Conservation (phyloP, 331 rosid genomes). For the Malus hybrid region DNA sequence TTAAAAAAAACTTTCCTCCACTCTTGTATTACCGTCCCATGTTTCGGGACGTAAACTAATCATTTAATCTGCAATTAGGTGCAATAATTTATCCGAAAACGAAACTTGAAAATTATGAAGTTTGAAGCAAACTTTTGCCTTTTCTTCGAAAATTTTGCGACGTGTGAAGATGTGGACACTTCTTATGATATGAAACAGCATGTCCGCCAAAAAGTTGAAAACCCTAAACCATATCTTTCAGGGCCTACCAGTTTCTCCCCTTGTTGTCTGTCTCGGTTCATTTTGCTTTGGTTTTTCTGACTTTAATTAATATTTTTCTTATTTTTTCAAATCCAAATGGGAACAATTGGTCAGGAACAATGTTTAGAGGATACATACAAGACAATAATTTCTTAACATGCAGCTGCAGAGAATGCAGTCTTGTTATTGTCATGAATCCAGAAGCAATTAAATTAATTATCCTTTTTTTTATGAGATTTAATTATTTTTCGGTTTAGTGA, state of each 20-base stretch:
- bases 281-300: neutral
- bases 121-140: neutral
- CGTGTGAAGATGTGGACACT: slow-evolving; percentile 32
- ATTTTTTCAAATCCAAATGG: neutral
- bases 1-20: no score
- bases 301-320: neutral
- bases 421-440: neutral
- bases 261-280: neutral
- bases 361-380: neutral
- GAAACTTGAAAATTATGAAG: neutral
- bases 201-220: slow-evolving; percentile 15
- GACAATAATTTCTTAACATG: neutral
- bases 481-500: neutral
- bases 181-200: slow-evolving; percentile 6
- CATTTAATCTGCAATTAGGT: neutral
- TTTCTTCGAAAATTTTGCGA: slow-evolving; percentile 9
- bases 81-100: neutral
- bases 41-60: neutral
- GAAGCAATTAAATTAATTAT: neutral
- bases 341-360: neutral
- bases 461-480: neutral
- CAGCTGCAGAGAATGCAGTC: neutral
- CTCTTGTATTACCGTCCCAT: no score
- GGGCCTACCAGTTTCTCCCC: neutral
- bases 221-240: neutral